phyloP scores from a whole-genome alignment of 352 stramenopile species.

The Globisporangium carolinianum region DNA sequence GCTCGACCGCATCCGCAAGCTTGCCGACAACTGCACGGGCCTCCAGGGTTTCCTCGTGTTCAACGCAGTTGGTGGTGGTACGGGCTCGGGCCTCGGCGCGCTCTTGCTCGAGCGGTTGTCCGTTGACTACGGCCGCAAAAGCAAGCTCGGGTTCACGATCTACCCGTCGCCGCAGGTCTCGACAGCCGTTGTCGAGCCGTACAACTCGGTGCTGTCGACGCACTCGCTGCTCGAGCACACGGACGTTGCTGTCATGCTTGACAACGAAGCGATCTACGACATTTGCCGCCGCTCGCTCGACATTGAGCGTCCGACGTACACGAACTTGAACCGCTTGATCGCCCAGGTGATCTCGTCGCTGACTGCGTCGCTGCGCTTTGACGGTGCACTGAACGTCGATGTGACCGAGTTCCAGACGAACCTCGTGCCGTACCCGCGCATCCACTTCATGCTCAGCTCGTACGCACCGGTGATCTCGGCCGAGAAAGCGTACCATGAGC shows the following conservation, averaged over 20 bases:
- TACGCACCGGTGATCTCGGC: slow-evolving; percentile 98
- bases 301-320: slow-evolving; percentile 98
- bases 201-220: slow-evolving; percentile 97
- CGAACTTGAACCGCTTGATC: slow-evolving; percentile 98
- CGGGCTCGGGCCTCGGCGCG: slow-evolving; percentile 95
- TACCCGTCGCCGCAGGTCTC: slow-evolving; percentile 96
- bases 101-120: slow-evolving; percentile 95
- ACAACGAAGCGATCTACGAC: slow-evolving; percentile 99
- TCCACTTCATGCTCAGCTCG: slow-evolving; percentile 99
- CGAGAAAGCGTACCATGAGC: slow-evolving; percentile 97
- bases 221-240: slow-evolving; percentile 97
- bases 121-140: slow-evolving; percentile 98
- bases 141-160: slow-evolving; percentile 97
- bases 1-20: slow-evolving; percentile 96
- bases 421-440: slow-evolving; percentile 97
- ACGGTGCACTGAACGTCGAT: slow-evolving; percentile 98
- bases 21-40: slow-evolving; percentile 96
- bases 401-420: slow-evolving; percentile 99
- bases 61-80: slow-evolving; percentile 96
- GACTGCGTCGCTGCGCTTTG: slow-evolving; percentile 97
- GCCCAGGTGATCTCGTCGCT: slow-evolving; percentile 98
- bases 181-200: slow-evolving; percentile 96
- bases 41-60: slow-evolving; percentile 98
- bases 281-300: slow-evolving; percentile 96
- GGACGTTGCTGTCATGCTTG: slow-evolving; percentile 96